Evolutionary conservation across 2,329 filamentous ascomycete genomes (phyloP).

Genomic region (Xylariaceae sp.): DNA sequence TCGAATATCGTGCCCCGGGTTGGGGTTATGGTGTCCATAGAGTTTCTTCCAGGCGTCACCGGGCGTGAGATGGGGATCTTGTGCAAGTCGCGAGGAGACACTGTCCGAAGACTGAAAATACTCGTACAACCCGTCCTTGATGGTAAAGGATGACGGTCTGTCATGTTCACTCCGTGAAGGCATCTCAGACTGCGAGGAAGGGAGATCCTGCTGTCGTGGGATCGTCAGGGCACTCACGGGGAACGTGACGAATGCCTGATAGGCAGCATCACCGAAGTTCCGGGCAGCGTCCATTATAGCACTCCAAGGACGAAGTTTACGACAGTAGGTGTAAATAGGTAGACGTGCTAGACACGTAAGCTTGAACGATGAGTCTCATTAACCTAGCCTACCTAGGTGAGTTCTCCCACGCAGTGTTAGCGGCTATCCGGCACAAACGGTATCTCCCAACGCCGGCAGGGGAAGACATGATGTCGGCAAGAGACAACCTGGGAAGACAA

Average conservation of each 20-base stretch:
- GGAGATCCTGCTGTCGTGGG: slow-evolving; percentile 12
- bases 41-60: slow-evolving; percentile 52
- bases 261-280: slow-evolving; percentile 11
- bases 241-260: slow-evolving; percentile 27
- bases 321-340: no score
- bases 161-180: not conserved
- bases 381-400: no score
- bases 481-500: no score
- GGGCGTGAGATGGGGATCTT: slow-evolving; percentile 48
- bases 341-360: no score
- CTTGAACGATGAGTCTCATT: no score
- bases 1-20: slow-evolving; percentile 6
- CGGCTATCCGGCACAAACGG: no score
- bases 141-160: slow-evolving; percentile 21
- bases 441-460: no score
- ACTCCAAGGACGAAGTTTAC: no score
- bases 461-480: no score
- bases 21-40: slow-evolving; percentile 34
- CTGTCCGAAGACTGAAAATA: slow-evolving; percentile 50
- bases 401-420: no score
- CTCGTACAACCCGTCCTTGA: slow-evolving; percentile 43
- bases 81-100: slow-evolving; percentile 54
- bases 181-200: not conserved
- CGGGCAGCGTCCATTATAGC: slow-evolving; percentile 1
- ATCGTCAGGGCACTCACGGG: slow-evolving; percentile 26